Evolutionary conservation across 495 filamentous ascomycete species (phyloP).

Genomic region (Aspergillus cristatus): DNA sequence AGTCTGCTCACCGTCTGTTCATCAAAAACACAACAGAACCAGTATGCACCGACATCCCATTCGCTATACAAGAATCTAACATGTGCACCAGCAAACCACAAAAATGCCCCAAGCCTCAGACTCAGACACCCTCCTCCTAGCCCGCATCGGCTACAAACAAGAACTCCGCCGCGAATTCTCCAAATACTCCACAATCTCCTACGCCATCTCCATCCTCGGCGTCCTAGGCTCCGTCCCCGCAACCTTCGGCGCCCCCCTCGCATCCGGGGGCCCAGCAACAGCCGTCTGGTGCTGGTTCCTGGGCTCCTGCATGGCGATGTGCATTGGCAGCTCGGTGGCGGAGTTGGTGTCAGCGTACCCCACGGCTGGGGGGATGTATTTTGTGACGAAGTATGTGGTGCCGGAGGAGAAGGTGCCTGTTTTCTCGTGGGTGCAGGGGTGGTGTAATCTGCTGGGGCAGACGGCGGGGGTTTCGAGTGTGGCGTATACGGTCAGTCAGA

Average conservation of each 20-base stretch:
- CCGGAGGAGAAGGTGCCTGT: slow-evolving; percentile 47
- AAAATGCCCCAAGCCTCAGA: slow-evolving; percentile 45
- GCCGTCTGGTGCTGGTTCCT: slow-evolving; percentile 67
- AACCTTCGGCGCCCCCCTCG: slow-evolving; percentile 53
- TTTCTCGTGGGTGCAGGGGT: slow-evolving; percentile 53
- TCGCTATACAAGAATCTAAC: too few relatives aligned
- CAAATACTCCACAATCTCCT: slow-evolving; percentile 66
- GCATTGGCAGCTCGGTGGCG: slow-evolving; percentile 55
- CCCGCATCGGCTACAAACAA: slow-evolving; percentile 63
- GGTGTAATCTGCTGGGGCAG: slow-evolving; percentile 55
- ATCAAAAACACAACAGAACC: too few relatives aligned
- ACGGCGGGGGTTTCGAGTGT: slow-evolving; percentile 50
- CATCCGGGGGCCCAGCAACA: slow-evolving; percentile 59
- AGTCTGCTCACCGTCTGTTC: too few relatives aligned
- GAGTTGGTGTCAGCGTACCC: slow-evolving; percentile 57
- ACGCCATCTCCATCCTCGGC: slow-evolving; percentile 64
- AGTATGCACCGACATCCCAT: too few relatives aligned
- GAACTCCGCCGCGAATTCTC: slow-evolving; percentile 59
- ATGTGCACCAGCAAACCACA: too few relatives aligned
- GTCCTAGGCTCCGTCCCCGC: slow-evolving; percentile 63
- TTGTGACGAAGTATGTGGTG: slow-evolving; percentile 53
- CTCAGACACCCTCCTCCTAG: slow-evolving; percentile 56
- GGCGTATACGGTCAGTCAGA: slow-evolving; percentile 48
- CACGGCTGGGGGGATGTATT: slow-evolving; percentile 57
- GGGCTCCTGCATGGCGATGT: slow-evolving; percentile 59